Base-by-base conservation (phyloP, 2,329 filamentous ascomycete species). In the Fusarium cyanostomum region DNA sequence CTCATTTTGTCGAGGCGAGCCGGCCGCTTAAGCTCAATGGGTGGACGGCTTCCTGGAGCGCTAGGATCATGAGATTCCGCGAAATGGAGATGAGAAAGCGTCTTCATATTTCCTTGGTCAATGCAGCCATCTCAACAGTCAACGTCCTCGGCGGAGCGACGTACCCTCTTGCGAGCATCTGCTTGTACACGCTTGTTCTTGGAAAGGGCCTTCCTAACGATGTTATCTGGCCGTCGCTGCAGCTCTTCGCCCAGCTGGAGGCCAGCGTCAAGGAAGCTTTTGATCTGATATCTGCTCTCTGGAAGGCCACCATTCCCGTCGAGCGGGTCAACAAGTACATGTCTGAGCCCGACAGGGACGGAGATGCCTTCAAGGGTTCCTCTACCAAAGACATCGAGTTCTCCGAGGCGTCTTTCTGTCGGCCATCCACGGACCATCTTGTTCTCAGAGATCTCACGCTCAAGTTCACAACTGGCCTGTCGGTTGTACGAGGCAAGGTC, bases 1-100 rank as follows among this genome's bases (percentile, higher is more conserved):
- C 90, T 3, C 92, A 96, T 71, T 95, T 96, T 57, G 91, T 97
- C 48, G 92, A 96, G 74, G 89, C 91, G 0, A 92, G 95, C 52
- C 86, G 92, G 4, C 91, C 94, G 0, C 73, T 79, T 7, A 79
- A 79, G 62, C 72, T 79, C 27, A 79, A 79, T 31, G 77, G 76
- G 7, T 79, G 77, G 77, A 79, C 77, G 2, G 69, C 66, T 1
- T 74, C 74, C 0, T 79, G 77, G 77, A 73, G 70, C 38, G 62
- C 60, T 15, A 67, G 77, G 4, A 79, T 79, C 45, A 60, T 79
- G 60, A 70, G 65, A 28, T 78, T 79, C 13, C 67, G 77, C 1
- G 69, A 66, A 4, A 43, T 70, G 30, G 77, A 79, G 48, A 78
- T 79, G 76, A 52, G 56, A 24, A 77, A 77, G 53, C 71, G 77